Evolutionary conservation across 225 moss, liverwort and hornwort species (phyloP).

Genomic region (Takakia lepidozioides): DNA sequence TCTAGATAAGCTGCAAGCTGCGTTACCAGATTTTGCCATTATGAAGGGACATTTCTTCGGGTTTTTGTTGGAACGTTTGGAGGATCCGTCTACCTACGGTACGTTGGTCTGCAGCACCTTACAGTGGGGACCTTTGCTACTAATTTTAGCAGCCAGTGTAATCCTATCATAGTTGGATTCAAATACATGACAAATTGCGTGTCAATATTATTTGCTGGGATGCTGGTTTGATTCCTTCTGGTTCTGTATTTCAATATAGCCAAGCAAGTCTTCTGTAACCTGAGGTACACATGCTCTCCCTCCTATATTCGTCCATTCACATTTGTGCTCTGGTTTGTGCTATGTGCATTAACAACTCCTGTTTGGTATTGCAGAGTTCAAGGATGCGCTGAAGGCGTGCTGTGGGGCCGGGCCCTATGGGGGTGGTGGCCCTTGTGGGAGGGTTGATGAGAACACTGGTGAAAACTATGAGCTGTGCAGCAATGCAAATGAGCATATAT

Average conservation of each 20-base stretch:
- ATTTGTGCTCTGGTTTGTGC: no score
- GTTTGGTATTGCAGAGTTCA: conserved; percentile 43
- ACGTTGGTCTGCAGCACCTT: not conserved
- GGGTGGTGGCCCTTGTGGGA: conserved; percentile 34
- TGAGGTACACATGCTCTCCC: no score
- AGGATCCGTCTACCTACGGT: conserved; percentile 58
- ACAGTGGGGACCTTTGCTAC: no score
- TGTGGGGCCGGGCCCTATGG: conserved; percentile 57
- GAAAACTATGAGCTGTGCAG: conserved; percentile 33
- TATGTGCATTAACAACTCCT: no score
- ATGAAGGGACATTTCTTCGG: conserved; percentile 35
- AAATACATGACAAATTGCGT: no score
- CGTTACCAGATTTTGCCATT: conserved; percentile 37
- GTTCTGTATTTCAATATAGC: no score
- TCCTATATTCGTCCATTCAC: no score
- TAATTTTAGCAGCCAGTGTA: no score
- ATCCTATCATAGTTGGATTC: no score
- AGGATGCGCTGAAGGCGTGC: conserved; percentile 41
- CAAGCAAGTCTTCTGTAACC: no score
- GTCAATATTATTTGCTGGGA: no score
- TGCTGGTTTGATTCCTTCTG: no score
- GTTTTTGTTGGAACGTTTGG: conserved; percentile 47
- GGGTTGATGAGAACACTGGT: conserved; percentile 12
- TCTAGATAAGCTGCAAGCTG: conserved; percentile 30
- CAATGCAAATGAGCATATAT: conserved; percentile 43